These are phyloP conservation scores for Heritiera fomes DNA, from an alignment of 345 rosid species.

Conservation along the genomic window DNA sequence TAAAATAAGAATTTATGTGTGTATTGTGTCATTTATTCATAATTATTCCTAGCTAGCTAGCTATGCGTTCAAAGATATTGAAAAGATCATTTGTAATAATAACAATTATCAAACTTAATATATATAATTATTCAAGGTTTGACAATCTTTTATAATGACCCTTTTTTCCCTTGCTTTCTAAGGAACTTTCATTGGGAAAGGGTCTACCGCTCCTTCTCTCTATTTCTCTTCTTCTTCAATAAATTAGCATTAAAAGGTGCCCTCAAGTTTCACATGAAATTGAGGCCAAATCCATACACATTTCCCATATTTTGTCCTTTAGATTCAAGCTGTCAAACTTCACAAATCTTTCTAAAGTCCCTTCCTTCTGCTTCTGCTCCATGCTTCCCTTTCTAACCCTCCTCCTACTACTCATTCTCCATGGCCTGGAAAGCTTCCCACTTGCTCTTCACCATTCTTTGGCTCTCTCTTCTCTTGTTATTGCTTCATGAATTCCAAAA, in stretches of 20 bases:
- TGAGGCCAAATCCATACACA: conserved; percentile 17
- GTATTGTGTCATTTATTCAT: conserved; percentile 9
- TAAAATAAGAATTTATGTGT: background rate
- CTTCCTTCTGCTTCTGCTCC: conserved; percentile 28
- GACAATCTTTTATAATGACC: conserved; percentile 30
- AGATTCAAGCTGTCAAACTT: conserved; percentile 23
- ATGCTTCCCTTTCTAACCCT: conserved; percentile 48
- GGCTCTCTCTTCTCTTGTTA: conserved; percentile 57
- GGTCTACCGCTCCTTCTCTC: conserved; percentile 29
- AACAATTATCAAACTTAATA: conserved; percentile 39
- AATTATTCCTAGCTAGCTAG: background rate
- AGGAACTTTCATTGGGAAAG: conserved; percentile 48
- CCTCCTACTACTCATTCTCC: conserved; percentile 35
- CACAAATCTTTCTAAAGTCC: background rate
- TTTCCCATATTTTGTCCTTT: conserved; percentile 17
- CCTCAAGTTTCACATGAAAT: conserved; percentile 33
- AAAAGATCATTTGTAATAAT: conserved; percentile 22
- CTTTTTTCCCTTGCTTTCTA: conserved; percentile 48
- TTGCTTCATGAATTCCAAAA: conserved; percentile 45
- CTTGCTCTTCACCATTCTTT: conserved; percentile 42
- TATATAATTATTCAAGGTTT: conserved; percentile 35
- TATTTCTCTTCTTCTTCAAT: conserved; percentile 21
- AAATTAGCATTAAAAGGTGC: conserved; percentile 35
- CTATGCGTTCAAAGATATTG: conserved; percentile 22
- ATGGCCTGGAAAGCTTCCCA: conserved; percentile 55